Evolutionary conservation across 768 basidiomycete genomes (phyloP).

Genomic region (Coprinopsis sp.): DNA sequence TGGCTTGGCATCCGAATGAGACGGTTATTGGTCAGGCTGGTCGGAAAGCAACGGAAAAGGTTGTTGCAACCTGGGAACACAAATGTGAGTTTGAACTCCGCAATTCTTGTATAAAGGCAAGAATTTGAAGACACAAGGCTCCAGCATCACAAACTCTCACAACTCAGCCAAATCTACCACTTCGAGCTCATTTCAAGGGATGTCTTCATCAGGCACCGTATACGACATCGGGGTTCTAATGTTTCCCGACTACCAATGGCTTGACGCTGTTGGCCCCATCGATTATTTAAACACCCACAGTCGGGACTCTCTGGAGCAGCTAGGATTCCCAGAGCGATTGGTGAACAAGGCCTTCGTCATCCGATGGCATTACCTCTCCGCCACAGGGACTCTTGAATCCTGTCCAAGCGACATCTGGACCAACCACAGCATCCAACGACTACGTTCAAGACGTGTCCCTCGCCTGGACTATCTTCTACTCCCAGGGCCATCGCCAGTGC

Average conservation of each 20-base stretch:
- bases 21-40: too few relatives aligned
- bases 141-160: too few relatives aligned
- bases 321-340: constrained; percentile 6
- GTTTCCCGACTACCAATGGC: constrained; percentile 17
- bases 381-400: constrained; percentile 11
- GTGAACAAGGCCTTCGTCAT: constrained; percentile 18
- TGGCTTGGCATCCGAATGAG: too few relatives aligned
- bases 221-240: constrained; percentile 18
- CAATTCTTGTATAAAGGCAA: too few relatives aligned
- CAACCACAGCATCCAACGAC: constrained; percentile 15
- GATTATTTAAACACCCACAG: constrained; percentile 21
- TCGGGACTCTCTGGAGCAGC: too few relatives aligned
- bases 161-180: too few relatives aligned
- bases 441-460: constrained; percentile 18
- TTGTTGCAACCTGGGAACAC: too few relatives aligned
- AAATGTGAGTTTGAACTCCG: too few relatives aligned
- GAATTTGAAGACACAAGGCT: too few relatives aligned
- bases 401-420: constrained; percentile 15
- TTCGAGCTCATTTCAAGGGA: too few relatives aligned
- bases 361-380: constrained; percentile 22
- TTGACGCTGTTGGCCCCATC: constrained; percentile 19
- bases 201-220: too few relatives aligned
- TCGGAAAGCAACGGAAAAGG: too few relatives aligned
- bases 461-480: constrained; percentile 23
- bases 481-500: constrained; percentile 19